These are phyloP conservation scores for Auricularia heimuer DNA, from an alignment of 768 basidiomycete genomes.

Conservation along the genomic window DNA sequence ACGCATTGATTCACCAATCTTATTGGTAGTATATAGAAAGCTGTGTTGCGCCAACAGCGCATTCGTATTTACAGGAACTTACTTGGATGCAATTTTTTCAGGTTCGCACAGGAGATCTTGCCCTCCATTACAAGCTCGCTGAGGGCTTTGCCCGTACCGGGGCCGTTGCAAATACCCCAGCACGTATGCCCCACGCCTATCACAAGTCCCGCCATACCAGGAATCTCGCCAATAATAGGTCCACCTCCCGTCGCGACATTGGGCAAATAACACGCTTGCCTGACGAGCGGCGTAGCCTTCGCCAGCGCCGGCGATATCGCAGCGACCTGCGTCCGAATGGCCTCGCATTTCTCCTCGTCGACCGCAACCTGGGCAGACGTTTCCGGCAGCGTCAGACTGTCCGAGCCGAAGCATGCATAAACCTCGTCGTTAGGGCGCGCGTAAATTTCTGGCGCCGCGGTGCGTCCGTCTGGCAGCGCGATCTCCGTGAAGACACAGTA, in stretches of 20 bases:
- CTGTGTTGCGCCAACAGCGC: no score
- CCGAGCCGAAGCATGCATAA: conserved; percentile 73
- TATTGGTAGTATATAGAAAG: no score
- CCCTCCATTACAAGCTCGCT: conserved; percentile 65
- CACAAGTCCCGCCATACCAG: conserved; percentile 50
- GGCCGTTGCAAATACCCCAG: conserved; percentile 77
- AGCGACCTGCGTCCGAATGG: conserved; percentile 43
- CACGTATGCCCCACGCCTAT: conserved; percentile 74
- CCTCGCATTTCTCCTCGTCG: conserved; percentile 45
- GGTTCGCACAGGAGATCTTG: conserved; percentile 44
- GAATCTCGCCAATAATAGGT: conserved; percentile 63
- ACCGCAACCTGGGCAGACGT: conserved; percentile 65
- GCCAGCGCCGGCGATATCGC: conserved; percentile 51
- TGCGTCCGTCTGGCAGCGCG: conserved; percentile 6
- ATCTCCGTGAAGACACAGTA: conserved; percentile 84
- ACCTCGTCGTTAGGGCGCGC: conserved; percentile 60
- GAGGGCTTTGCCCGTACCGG: conserved; percentile 70
- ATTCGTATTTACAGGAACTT: background rate
- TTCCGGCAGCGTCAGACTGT: conserved; percentile 56
- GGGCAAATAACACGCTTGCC: conserved; percentile 75
- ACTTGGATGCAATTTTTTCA: conserved; percentile 37
- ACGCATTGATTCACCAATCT: no score
- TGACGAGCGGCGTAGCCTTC: conserved; percentile 40
- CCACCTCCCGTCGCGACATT: conserved; percentile 46
- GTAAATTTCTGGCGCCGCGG: conserved; percentile 58